Evolutionary conservation across 495 filamentous ascomycete species (phyloP).

Genomic region (Aspergillus kassunensis): DNA sequence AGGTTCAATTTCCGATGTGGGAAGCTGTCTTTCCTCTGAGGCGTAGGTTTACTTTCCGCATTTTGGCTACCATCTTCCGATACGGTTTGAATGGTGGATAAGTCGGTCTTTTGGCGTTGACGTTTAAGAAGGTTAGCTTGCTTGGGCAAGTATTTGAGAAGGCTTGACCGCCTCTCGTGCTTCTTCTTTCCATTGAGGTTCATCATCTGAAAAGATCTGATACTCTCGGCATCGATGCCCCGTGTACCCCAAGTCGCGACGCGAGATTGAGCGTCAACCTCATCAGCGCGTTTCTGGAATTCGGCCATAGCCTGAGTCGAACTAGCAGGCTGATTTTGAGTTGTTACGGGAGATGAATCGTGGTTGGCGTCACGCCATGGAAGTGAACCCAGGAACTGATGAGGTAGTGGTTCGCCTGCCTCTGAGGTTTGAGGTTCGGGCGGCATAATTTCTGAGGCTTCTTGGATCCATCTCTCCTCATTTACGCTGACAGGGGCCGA

Average conservation of each 20-base stretch:
- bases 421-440: slow-evolving; percentile 17
- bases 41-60: slow-evolving; percentile 19
- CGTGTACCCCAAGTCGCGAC: slow-evolving; percentile 72
- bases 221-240: slow-evolving; percentile 56
- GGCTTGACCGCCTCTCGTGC: slow-evolving; percentile 34
- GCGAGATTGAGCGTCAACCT: slow-evolving; percentile 52
- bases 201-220: slow-evolving; percentile 60
- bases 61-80: slow-evolving; percentile 33
- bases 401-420: slow-evolving; percentile 23
- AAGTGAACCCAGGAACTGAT: slow-evolving; percentile 33
- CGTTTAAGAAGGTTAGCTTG: slow-evolving; percentile 28
- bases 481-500: slow-evolving; percentile 28
- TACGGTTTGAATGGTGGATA: slow-evolving; percentile 29
- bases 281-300: slow-evolving; percentile 38
- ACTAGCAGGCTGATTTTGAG: slow-evolving; percentile 39
- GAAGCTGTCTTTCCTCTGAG: slow-evolving; percentile 46
- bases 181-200: slow-evolving; percentile 50
- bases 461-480: slow-evolving; percentile 25
- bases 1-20: slow-evolving; percentile 52
- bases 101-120: slow-evolving; percentile 33
- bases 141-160: slow-evolving; percentile 51
- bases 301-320: slow-evolving; percentile 45
- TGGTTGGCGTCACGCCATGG: slow-evolving; percentile 43
- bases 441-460: slow-evolving; percentile 25
- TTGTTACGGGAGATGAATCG: slow-evolving; percentile 27